These are phyloP conservation scores for Aspergillus awamori DNA, from an alignment of 2,329 filamentous ascomycete species.

Conservation along the genomic window DNA sequence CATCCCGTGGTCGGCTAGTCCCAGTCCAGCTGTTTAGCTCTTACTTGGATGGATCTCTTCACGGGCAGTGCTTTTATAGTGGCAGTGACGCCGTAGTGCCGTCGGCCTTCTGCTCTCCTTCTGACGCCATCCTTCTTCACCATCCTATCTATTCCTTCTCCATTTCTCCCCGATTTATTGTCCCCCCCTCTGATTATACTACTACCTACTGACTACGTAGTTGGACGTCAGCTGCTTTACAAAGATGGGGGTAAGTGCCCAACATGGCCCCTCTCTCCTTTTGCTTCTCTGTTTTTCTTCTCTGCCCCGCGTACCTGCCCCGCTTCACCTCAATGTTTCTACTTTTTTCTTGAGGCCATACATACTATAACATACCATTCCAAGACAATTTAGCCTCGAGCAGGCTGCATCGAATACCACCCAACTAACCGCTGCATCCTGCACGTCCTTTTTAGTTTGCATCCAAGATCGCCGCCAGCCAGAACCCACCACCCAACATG, in stretches of 20 bases:
- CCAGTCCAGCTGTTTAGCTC: background rate
- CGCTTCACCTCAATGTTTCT: background rate
- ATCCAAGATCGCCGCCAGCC: conserved; percentile 44
- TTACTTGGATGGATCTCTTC: background rate
- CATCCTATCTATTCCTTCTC: background rate
- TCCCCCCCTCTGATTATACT: background rate
- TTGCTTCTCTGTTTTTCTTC: background rate
- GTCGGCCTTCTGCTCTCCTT: background rate
- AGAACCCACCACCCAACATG: conserved; percentile 27
- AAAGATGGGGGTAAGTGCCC: conserved; percentile 3
- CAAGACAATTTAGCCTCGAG: background rate
- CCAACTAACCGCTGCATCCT: conserved; percentile 20
- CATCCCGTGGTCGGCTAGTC: conserved; percentile 1
- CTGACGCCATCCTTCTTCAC: background rate
- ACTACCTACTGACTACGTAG: background rate
- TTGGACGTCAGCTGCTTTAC: background rate
- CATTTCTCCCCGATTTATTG: background rate
- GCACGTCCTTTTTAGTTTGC: conserved; percentile 35
- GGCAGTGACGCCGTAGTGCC: background rate
- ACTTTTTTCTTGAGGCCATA: background rate
- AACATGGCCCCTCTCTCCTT: background rate
- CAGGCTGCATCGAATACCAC: background rate
- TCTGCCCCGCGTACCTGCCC: conserved; percentile 14
- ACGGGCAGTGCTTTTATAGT: background rate
- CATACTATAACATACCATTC: background rate